Evolutionary conservation across 257 asterid genomes (phyloP).

Genomic region (Nemophila menziesii): DNA sequence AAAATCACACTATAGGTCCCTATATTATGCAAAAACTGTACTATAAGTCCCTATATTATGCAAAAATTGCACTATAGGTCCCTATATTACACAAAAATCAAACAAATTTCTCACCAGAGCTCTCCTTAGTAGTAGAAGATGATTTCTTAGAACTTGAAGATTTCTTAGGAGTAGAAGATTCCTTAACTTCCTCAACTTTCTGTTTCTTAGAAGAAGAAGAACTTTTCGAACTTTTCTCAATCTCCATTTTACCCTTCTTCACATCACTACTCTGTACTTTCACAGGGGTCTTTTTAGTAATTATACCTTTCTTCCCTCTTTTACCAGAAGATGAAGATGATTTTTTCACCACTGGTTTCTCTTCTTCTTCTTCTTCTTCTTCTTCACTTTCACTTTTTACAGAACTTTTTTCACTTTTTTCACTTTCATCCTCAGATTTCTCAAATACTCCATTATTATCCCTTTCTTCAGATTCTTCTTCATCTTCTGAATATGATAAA

Average conservation of each 20-base stretch:
- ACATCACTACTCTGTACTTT: slow-evolving; percentile 29
- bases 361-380: slow-evolving; percentile 35
- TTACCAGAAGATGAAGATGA: slow-evolving; percentile 29
- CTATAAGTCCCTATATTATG: not conserved
- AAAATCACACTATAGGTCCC: not conserved
- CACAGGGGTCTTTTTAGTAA: slow-evolving; percentile 32
- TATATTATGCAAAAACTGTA: not conserved
- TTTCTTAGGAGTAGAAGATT: too few relatives aligned
- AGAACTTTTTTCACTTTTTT: slow-evolving; percentile 15
- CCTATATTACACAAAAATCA: not conserved
- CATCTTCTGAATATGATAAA: slow-evolving; percentile 40
- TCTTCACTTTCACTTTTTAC: slow-evolving; percentile 40
- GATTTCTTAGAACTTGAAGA: slow-evolving; percentile 34
- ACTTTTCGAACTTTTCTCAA: slow-evolving; percentile 30
- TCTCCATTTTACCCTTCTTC: slow-evolving; percentile 24
- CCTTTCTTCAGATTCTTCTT: slow-evolving; percentile 35
- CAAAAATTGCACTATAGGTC: not conserved
- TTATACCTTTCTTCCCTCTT: slow-evolving; percentile 32
- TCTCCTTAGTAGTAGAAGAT: slow-evolving; percentile 32
- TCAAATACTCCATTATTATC: slow-evolving; percentile 31
- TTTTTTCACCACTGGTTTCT: slow-evolving; percentile 23
- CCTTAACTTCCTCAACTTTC: slow-evolving; percentile 28
- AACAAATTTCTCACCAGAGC: slow-evolving; percentile 31
- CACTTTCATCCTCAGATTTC: slow-evolving; percentile 39
- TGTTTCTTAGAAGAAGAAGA: slow-evolving; percentile 35